A percentile compares a stretch with the other conserved stretches of the same genome.
Evolutionary conservation across 495 filamentous ascomycete species (phyloP).

Genomic region (Penicillium arizonense): DNA sequence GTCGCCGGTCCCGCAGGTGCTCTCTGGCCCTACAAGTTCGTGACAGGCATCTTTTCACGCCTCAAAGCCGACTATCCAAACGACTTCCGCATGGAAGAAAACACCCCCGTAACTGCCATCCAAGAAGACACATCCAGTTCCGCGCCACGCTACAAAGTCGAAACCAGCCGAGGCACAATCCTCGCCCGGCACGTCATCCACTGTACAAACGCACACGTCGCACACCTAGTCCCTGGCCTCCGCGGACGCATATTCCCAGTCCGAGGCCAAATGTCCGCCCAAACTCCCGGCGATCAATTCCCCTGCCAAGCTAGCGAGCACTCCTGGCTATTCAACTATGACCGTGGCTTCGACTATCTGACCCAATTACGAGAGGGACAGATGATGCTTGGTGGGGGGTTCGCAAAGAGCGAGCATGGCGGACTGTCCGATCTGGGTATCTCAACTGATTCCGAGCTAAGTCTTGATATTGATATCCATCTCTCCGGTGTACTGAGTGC

Average conservation of each 20-base stretch:
- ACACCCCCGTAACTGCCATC: constrained; percentile 60
- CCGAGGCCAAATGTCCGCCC: constrained; percentile 57
- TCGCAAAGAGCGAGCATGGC: constrained; percentile 41
- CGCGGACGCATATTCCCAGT: constrained; percentile 73
- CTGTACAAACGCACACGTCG: constrained; percentile 77
- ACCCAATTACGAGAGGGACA: constrained; percentile 60
- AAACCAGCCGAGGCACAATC: constrained; percentile 64
- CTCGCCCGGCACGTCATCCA: constrained; percentile 61
- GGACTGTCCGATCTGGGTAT: constrained; percentile 50
- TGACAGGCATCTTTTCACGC: constrained; percentile 60
- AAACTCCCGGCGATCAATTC: constrained; percentile 51
- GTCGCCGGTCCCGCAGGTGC: constrained; percentile 46
- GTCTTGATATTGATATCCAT: constrained; percentile 30
- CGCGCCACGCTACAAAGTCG: constrained; percentile 33
- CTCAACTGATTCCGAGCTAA: constrained; percentile 30
- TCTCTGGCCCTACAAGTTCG: constrained; percentile 80
- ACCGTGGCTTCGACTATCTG: constrained; percentile 76
- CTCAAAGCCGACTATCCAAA: constrained; percentile 40
- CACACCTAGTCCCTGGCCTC: constrained; percentile 67
- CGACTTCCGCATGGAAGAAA: constrained; percentile 69
- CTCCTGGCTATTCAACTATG: constrained; percentile 47
- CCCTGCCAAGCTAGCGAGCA: constrained; percentile 26
- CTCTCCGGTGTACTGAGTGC: constrained; percentile 26
- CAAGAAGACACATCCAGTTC: constrained; percentile 4
- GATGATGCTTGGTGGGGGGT: constrained; percentile 67